These are phyloP conservation scores for Phytophthora chlamydospora DNA, from an alignment of 352 stramenopile genomes.

Conservation along the genomic window DNA sequence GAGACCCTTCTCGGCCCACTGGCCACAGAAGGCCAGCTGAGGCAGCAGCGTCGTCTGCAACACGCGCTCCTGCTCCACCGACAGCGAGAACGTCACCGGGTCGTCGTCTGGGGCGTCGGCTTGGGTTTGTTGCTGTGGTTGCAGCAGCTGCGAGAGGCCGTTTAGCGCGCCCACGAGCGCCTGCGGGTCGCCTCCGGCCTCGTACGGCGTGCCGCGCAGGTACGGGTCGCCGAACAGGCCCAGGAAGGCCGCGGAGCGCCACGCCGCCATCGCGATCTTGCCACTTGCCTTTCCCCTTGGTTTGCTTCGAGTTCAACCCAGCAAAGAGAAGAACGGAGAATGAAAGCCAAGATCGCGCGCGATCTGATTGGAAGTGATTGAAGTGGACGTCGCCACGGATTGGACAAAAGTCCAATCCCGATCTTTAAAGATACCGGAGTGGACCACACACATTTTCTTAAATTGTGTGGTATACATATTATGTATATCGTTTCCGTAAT, in stretches of 20 bases:
- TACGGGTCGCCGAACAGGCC: conserved; percentile 84
- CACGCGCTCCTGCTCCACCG: conserved; percentile 54
- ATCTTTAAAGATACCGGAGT: conserved; percentile 1
- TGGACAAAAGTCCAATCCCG: conserved; percentile 5
- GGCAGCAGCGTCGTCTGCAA: conserved; percentile 53
- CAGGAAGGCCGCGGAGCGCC: conserved; percentile 70
- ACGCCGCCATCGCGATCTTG: conserved; percentile 44
- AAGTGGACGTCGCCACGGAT: not conserved
- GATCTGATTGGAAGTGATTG: conserved; percentile 16
- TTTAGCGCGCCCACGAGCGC: conserved; percentile 59
- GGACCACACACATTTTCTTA: too few relatives aligned
- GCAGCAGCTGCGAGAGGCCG: conserved; percentile 48
- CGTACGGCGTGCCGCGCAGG: conserved; percentile 76
- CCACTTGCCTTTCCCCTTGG: conserved; percentile 8
- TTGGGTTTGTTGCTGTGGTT: conserved; percentile 19
- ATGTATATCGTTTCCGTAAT: too few relatives aligned
- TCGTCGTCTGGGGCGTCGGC: conserved; percentile 21
- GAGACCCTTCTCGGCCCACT: conserved; percentile 60
- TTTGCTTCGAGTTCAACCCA: conserved; percentile 24
- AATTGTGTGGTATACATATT: too few relatives aligned
- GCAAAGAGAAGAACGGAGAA: conserved; percentile 21
- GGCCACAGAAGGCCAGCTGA: conserved; percentile 56
- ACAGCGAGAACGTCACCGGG: conserved; percentile 56
- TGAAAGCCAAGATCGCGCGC: conserved; percentile 19
- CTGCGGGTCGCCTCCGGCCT: conserved; percentile 73